Conservation (phyloP, 202 grass and related monocot species). For the Elaeis oleifera region DNA sequence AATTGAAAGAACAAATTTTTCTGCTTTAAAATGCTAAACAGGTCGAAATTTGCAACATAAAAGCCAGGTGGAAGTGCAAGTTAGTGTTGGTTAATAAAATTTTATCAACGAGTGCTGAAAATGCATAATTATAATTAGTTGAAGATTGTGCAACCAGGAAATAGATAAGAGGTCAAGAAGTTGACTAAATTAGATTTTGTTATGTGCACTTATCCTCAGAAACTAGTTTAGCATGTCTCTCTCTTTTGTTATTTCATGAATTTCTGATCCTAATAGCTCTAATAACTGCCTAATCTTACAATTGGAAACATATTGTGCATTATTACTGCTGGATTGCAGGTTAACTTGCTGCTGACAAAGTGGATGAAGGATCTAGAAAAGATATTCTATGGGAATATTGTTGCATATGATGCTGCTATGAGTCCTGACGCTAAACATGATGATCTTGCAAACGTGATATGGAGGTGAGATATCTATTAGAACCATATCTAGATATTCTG, state of each 20-base stretch:
- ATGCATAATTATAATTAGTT: too few species aligned
- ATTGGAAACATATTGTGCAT: constrained; percentile 7
- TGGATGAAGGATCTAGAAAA: constrained; percentile 99
- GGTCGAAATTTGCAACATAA: too few species aligned
- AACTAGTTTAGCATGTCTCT: too few species aligned
- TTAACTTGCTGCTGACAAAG: constrained; percentile 88
- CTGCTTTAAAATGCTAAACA: too few species aligned
- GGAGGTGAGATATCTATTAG: constrained; percentile 51
- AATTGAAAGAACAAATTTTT: too few species aligned
- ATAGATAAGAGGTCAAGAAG: too few species aligned
- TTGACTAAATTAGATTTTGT: too few species aligned
- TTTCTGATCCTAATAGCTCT: neutral
- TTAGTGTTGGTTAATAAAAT: too few species aligned
- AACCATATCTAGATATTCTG: neutral
- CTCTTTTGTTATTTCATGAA: neutral
- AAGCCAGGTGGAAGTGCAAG: too few species aligned
- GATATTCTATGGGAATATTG: constrained; percentile 99
- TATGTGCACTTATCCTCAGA: too few species aligned
- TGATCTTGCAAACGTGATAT: constrained; percentile 87
- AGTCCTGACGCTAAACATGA: constrained; percentile 63
- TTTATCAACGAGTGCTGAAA: too few species aligned
- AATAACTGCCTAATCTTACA: neutral
- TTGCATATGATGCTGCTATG: constrained; percentile 78
- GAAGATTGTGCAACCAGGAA: too few species aligned
- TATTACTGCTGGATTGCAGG: constrained; percentile 39